These are phyloP conservation scores for Entophlyctis luteolus DNA, from an alignment of 192 early-diverging fungal species.

Conservation along the genomic window DNA sequence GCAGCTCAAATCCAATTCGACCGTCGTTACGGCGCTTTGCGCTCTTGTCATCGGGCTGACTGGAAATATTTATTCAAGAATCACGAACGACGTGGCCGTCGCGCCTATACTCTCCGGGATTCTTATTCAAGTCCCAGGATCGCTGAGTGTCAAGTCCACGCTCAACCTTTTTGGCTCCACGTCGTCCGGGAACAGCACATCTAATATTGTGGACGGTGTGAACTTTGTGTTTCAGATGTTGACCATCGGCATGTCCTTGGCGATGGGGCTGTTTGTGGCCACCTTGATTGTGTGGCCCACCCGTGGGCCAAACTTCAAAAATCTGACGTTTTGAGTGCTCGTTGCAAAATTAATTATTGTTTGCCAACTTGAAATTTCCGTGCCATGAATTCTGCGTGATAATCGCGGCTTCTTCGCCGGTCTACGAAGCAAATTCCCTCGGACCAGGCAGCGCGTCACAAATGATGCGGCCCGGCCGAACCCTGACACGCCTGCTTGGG, in stretches of 20 bases:
- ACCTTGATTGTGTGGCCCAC: constrained; percentile 46
- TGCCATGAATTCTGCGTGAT: too few relatives aligned
- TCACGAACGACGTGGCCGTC: constrained; percentile 72
- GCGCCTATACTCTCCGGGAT: constrained; percentile 82
- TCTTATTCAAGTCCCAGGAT: constrained; percentile 77
- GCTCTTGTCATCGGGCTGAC: constrained; percentile 77
- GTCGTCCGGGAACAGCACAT: neutral
- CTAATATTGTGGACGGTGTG: constrained; percentile 25
- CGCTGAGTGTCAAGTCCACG: constrained; percentile 65
- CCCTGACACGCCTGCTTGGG: too few relatives aligned
- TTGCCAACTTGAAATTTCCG: too few relatives aligned
- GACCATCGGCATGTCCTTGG: constrained; percentile 42
- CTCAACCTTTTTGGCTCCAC: constrained; percentile 52
- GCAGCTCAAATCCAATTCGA: constrained; percentile 40
- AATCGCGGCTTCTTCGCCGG: too few relatives aligned
- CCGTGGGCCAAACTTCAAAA: constrained; percentile 39
- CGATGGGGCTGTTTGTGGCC: constrained; percentile 44
- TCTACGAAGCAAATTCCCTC: too few relatives aligned
- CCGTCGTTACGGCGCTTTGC: constrained; percentile 53
- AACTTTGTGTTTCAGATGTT: constrained; percentile 48
- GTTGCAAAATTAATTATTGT: neutral
- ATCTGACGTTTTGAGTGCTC: constrained; percentile 33
- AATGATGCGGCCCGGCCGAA: too few relatives aligned
- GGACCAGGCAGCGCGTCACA: too few relatives aligned
- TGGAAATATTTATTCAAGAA: constrained; percentile 69